phyloP scores from a whole-genome alignment of 2,329 filamentous ascomycete genomes.

The Simplicillium sp. region DNA sequence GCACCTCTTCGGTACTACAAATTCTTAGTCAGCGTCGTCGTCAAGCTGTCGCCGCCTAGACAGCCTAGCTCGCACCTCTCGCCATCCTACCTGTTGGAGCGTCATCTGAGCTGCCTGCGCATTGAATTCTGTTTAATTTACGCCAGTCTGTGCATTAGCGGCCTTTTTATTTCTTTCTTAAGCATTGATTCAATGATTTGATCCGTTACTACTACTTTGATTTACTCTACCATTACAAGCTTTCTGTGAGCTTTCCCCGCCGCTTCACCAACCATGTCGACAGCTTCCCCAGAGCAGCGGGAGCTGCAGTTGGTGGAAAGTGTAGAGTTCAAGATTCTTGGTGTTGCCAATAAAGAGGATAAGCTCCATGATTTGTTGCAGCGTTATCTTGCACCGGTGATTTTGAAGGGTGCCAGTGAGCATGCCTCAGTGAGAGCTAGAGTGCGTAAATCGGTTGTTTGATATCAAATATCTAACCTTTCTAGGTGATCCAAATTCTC shows the following conservation, averaged over 20 bases:
- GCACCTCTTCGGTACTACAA: too few relatives aligned
- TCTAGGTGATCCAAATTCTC: constrained; percentile 39
- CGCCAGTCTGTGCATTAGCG: neutral
- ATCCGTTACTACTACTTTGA: neutral
- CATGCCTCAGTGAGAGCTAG: constrained; percentile 73
- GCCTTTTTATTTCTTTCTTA: neutral
- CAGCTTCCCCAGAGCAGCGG: constrained; percentile 45
- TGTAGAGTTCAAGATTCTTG: constrained; percentile 72
- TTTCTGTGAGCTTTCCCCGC: too few relatives aligned
- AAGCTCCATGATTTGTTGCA: constrained; percentile 73
- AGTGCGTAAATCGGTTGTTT: constrained; percentile 25
- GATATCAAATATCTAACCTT: neutral
- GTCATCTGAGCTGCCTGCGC: constrained; percentile 14
- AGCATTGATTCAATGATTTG: neutral
- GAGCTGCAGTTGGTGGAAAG: constrained; percentile 78
- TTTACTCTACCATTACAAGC: too few relatives aligned
- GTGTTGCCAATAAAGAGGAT: constrained; percentile 70
- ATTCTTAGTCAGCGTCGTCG: too few relatives aligned
- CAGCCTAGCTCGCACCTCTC: too few relatives aligned
- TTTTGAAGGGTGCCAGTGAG: constrained; percentile 80
- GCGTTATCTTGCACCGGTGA: constrained; percentile 68
- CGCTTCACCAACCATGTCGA: constrained; percentile 20
- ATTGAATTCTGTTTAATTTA: neutral
- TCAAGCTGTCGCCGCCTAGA: too few relatives aligned
- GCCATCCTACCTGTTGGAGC: neutral